phyloP scores from a whole-genome alignment of 2,329 filamentous ascomycete genomes.

The Pseudogymnoascus sp. region DNA sequence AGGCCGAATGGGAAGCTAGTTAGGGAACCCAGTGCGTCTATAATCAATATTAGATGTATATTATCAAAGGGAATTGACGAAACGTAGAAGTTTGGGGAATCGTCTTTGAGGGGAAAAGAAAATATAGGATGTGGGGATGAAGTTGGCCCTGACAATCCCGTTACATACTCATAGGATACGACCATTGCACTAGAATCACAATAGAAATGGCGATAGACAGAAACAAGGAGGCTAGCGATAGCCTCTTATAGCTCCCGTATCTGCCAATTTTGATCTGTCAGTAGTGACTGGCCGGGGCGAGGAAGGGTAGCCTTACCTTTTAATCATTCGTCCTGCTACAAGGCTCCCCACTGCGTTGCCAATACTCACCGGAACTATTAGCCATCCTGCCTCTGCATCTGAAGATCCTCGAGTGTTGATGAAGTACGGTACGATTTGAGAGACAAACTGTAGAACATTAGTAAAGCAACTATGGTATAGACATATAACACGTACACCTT shows the following conservation, averaged over 20 bases:
- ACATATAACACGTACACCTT: constrained; percentile 13
- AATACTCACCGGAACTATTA: background rate
- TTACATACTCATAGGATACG: constrained; percentile 13
- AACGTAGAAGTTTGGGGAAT: background rate
- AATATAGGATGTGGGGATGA: background rate
- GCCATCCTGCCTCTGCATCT: background rate
- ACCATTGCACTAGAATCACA: constrained; percentile 15
- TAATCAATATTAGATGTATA: background rate
- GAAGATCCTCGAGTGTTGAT: background rate
- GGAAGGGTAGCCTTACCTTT: constrained; percentile 8
- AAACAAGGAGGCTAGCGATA: constrained; percentile 13
- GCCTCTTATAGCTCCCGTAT: constrained; percentile 16
- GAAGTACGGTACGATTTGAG: constrained; percentile 14
- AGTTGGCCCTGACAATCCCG: background rate
- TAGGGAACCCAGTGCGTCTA: constrained; percentile 7
- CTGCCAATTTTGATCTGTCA: constrained; percentile 8
- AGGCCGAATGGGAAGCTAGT: constrained; percentile 15
- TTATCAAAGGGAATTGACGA: background rate
- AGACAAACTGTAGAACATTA: constrained; percentile 14
- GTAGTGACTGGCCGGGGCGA: background rate
- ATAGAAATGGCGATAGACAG: constrained; percentile 13
- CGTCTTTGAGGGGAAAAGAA: background rate
- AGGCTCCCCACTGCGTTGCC: background rate
- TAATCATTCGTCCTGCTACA: background rate
- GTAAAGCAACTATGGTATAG: background rate